Evolutionary conservation across 2,329 filamentous ascomycete genomes (phyloP).

Genomic region (Cytospora piceicola): DNA sequence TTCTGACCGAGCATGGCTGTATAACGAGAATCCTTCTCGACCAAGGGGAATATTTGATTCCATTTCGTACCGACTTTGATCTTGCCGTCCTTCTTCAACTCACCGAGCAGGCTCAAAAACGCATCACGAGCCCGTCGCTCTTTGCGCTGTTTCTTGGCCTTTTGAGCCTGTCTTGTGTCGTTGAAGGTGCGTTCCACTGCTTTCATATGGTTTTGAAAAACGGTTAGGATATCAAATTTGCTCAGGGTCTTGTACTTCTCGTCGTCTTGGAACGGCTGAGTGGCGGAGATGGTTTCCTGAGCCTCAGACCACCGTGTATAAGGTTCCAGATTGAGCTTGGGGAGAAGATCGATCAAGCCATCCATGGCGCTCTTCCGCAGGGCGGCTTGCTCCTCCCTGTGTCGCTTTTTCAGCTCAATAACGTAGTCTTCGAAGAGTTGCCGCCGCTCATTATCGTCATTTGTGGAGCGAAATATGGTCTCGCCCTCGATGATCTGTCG

Average conservation of each 20-base stretch:
- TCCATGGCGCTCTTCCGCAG: constrained; percentile 82
- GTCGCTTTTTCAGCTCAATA: constrained; percentile 76
- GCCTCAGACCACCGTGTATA: constrained; percentile 96
- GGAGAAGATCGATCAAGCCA: constrained; percentile 77
- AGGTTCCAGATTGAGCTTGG: constrained; percentile 81
- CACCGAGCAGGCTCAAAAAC: constrained; percentile 74
- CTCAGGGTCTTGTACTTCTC: constrained; percentile 84
- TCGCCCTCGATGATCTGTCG: constrained; percentile 92
- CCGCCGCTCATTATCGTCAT: constrained; percentile 83
- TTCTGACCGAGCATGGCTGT: constrained; percentile 79
- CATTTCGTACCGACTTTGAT: constrained; percentile 92
- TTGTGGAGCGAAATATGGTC: constrained; percentile 91
- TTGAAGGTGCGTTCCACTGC: constrained; percentile 89
- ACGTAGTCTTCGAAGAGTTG: constrained; percentile 95
- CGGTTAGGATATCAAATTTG: constrained; percentile 87
- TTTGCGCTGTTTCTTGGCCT: constrained; percentile 75
- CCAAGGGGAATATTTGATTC: constrained; percentile 74
- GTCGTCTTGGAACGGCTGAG: constrained; percentile 76
- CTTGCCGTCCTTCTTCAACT: constrained; percentile 74
- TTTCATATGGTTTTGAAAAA: constrained; percentile 96
- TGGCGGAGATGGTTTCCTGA: constrained; percentile 77
- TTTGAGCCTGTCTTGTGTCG: constrained; percentile 85
- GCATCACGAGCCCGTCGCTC: constrained; percentile 86
- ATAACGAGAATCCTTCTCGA: constrained; percentile 84
- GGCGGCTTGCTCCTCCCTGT: constrained; percentile 74